These are phyloP conservation scores for Aspergillus diversus DNA, from an alignment of 495 filamentous ascomycete species.

Conservation along the genomic window DNA sequence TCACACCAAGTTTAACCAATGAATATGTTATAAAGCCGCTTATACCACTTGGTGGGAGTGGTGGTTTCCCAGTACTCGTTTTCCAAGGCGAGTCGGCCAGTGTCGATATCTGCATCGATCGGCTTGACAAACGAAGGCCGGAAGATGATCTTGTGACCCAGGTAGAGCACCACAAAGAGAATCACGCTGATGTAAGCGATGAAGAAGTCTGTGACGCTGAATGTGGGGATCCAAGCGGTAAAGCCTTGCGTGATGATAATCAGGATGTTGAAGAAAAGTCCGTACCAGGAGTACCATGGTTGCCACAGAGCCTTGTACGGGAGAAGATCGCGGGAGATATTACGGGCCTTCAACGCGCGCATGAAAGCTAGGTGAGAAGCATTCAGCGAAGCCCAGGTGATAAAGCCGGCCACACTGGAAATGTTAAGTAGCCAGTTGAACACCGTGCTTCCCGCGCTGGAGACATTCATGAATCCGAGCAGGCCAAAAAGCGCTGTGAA, in stretches of 20 bases:
- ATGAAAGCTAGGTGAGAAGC: slow-evolving; percentile 65
- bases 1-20: slow-evolving; percentile 18
- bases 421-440: slow-evolving; percentile 68
- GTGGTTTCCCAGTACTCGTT: slow-evolving; percentile 51
- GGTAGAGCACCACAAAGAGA: slow-evolving; percentile 59
- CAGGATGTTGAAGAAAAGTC: slow-evolving; percentile 65
- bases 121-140: slow-evolving; percentile 45
- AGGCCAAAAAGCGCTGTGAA: slow-evolving; percentile 56
- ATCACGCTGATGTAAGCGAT: slow-evolving; percentile 65
- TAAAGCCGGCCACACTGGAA: slow-evolving; percentile 66
- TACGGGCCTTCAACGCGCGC: slow-evolving; percentile 58
- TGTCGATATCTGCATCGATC: slow-evolving; percentile 53
- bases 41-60: slow-evolving; percentile 46
- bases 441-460: slow-evolving; percentile 50
- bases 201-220: slow-evolving; percentile 61
- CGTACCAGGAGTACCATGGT: slow-evolving; percentile 62
- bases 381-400: slow-evolving; percentile 65
- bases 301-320: slow-evolving; percentile 63
- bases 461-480: slow-evolving; percentile 56
- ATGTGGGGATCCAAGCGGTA: slow-evolving; percentile 63
- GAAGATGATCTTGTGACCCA: slow-evolving; percentile 60
- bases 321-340: slow-evolving; percentile 58
- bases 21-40: slow-evolving; percentile 32
- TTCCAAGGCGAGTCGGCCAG: slow-evolving; percentile 44
- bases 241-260: slow-evolving; percentile 74